Percentiles rank a stretch among this genome's conserved stretches.
phyloP scores from a whole-genome alignment of 371 early-diverging fungal species.

The Rhizopus stolonifer region DNA sequence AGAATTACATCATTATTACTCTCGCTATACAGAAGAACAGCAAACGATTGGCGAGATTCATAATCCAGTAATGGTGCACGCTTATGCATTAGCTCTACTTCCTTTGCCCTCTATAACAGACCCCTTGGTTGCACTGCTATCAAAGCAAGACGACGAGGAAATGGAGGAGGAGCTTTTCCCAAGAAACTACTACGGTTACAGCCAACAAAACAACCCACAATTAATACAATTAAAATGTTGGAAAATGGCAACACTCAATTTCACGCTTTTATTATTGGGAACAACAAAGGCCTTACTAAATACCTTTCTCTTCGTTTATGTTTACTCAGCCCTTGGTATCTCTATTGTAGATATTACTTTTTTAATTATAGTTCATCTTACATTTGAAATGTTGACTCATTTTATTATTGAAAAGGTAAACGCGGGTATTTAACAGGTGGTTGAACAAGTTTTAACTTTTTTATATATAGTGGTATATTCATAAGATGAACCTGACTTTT shows the following conservation, averaged over 20 bases:
- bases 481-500: constrained; percentile 23
- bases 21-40: constrained; percentile 3
- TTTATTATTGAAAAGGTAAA: constrained; percentile 30
- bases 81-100: constrained; percentile 32
- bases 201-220: not conserved
- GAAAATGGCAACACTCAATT: constrained; percentile 22
- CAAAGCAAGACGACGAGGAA: constrained; percentile 4
- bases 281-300: constrained; percentile 26
- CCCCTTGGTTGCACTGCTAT: constrained; percentile 26
- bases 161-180: constrained; percentile 4
- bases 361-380: constrained; percentile 16
- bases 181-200: constrained; percentile 10
- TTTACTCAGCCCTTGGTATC: constrained; percentile 22
- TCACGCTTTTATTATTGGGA: constrained; percentile 29
- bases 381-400: constrained; percentile 20
- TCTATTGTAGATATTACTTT: constrained; percentile 24
- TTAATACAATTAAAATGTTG: constrained; percentile 13
- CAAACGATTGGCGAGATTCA: not conserved
- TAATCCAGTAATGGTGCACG: constrained; percentile 10
- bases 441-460: not conserved
- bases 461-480: constrained; percentile 26
- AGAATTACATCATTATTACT: constrained; percentile 6
- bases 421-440: not conserved
- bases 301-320: constrained; percentile 32
- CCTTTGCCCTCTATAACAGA: constrained; percentile 30